phyloP scores from a whole-genome alignment of 75 land plant genomes.

The Selaginella tamariscina region DNA sequence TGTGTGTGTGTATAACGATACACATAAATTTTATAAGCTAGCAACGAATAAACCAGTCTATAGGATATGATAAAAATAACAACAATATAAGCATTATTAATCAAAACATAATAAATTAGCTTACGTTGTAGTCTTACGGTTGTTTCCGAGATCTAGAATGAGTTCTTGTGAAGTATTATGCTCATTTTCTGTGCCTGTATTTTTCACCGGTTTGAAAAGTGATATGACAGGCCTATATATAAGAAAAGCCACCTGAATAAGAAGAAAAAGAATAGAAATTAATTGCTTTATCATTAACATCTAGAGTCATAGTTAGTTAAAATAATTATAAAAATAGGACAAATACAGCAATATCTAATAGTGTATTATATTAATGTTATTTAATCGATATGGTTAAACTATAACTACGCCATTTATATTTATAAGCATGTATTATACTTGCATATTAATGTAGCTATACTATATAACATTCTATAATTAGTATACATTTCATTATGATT shows the following conservation, averaged over 20 bases:
- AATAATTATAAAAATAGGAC: too few species aligned
- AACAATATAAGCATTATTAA: neutral
- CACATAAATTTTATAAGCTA: neutral
- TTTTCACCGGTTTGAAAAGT: slow-evolving; percentile 55
- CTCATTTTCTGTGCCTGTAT: slow-evolving; percentile 23
- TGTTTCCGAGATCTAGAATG: slow-evolving; percentile 52
- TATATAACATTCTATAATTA: too few species aligned
- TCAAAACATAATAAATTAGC: neutral
- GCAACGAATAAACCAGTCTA: neutral
- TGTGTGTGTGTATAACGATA: too few species aligned
- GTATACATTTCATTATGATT: too few species aligned
- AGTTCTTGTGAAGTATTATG: slow-evolving; percentile 29
- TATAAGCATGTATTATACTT: too few species aligned
- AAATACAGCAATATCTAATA: too few species aligned
- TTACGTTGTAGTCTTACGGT: slow-evolving; percentile 52
- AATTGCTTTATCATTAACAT: too few species aligned
- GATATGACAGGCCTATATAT: slow-evolving; percentile 91
- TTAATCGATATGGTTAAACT: too few species aligned
- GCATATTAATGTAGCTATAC: too few species aligned
- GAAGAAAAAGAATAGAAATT: slow-evolving; percentile 10
- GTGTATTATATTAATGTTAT: too few species aligned
- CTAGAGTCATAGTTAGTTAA: too few species aligned
- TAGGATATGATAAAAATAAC: neutral
- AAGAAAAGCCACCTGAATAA: slow-evolving; percentile 70
- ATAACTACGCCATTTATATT: too few species aligned